Conservation (phyloP, 768 basidiomycete species). For the Kondoa malvinella region DNA sequence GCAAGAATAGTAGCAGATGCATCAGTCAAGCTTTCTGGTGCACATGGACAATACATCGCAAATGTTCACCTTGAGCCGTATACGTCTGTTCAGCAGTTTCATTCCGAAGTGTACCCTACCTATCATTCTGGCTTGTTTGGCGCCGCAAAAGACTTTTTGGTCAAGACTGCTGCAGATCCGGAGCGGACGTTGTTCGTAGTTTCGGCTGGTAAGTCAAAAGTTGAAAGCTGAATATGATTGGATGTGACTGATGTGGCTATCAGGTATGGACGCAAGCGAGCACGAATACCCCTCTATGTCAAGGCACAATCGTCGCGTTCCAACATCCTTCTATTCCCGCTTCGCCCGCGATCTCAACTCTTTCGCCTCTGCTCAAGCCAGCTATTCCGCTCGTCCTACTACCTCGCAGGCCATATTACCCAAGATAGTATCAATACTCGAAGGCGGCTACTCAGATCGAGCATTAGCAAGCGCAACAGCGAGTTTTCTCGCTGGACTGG, state of each 20-base stretch:
- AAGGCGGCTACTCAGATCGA: conserved; percentile 86
- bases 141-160: conserved; percentile 54
- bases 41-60: conserved; percentile 73
- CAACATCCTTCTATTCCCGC: conserved; percentile 63
- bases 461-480: conserved; percentile 55
- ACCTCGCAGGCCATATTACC: conserved; percentile 42
- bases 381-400: not conserved
- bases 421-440: conserved; percentile 67
- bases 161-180: conserved; percentile 41
- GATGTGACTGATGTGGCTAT: too few species aligned
- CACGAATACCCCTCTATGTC: conserved; percentile 86
- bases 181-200: conserved; percentile 69
- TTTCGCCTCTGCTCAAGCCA: conserved; percentile 40
- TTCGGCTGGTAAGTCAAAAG: conserved; percentile 40
- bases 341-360: conserved; percentile 55
- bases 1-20: conserved; percentile 63
- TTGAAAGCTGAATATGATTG: not conserved
- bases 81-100: conserved; percentile 54
- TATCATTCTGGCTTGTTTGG: conserved; percentile 47
- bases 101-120: conserved; percentile 51
- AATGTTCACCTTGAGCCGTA: conserved; percentile 70
- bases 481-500: not conserved
- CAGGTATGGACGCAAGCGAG: conserved; percentile 81
- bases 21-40: conserved; percentile 56
- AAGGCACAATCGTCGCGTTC: conserved; percentile 74